Percentiles rank a stretch among this genome's conserved stretches.
Conservation (phyloP, 768 basidiomycete species). For the Russula sp. region DNA sequence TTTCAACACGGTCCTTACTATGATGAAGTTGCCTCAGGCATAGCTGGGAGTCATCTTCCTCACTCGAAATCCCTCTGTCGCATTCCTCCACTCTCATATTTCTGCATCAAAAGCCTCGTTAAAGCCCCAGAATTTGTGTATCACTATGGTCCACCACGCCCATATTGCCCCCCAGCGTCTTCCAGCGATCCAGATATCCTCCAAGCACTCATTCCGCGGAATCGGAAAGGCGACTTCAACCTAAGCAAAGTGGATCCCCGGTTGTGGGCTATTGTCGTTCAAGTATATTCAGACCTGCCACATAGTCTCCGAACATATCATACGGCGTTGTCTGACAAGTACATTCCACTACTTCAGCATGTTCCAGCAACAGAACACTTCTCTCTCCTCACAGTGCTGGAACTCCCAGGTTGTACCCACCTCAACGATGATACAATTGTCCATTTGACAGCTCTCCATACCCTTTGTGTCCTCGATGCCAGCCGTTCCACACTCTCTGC, state of each 20-base stretch:
- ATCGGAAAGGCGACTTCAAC: slow-evolving; percentile 9
- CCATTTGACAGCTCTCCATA: slow-evolving; percentile 43
- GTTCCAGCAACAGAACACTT: slow-evolving; percentile 51
- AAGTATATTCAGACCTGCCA: slow-evolving; percentile 52
- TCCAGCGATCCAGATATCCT: slow-evolving; percentile 30
- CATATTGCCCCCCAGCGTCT: slow-evolving; percentile 29
- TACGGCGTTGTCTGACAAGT: slow-evolving; percentile 47
- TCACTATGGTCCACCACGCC: slow-evolving; percentile 29
- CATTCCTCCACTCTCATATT: slow-evolving; percentile 46
- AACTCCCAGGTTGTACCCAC: slow-evolving; percentile 47
- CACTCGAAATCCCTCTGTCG: background rate
- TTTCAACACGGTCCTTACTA: slow-evolving; percentile 16
- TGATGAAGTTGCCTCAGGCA: background rate
- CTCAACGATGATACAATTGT: slow-evolving; percentile 52
- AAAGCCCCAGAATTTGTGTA: slow-evolving; percentile 40
- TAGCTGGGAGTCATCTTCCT: background rate
- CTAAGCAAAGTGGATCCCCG: slow-evolving; percentile 40
- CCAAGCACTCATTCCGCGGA: slow-evolving; percentile 35
- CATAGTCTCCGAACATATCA: slow-evolving; percentile 32
- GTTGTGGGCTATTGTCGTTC: slow-evolving; percentile 56
- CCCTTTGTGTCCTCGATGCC: slow-evolving; percentile 57
- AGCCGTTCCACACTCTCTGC: slow-evolving; percentile 45
- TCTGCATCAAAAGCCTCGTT: slow-evolving; percentile 43
- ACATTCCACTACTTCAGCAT: slow-evolving; percentile 49
- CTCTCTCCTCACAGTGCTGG: slow-evolving; percentile 56